Percentiles rank a stretch among this genome's conserved stretches.
phyloP scores from a whole-genome alignment of 1,139 yeast species.

The Yamadazyma spencermartinsiae region DNA sequence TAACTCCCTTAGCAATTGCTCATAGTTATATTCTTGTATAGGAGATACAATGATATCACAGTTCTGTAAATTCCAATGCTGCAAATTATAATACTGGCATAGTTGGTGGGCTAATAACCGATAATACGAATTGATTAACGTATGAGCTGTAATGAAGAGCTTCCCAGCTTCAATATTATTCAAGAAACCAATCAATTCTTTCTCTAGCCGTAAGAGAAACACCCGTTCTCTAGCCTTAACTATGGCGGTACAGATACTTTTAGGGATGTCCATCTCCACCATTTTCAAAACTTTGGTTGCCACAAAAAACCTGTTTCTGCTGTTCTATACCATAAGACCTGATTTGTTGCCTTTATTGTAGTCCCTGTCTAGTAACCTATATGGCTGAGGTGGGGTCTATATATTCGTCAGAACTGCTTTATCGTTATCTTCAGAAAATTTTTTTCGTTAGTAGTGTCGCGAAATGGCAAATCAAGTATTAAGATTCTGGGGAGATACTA shows the following conservation, averaged over 20 bases:
- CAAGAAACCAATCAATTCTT: conserved; percentile 42
- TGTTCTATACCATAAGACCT: background rate
- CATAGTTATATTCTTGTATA: conserved; percentile 20
- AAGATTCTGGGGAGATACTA: too few relatives aligned
- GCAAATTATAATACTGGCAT: conserved; percentile 62
- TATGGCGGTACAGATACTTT: conserved; percentile 35
- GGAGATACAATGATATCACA: conserved; percentile 31
- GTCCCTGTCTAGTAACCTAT: too few relatives aligned
- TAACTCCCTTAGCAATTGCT: conserved; percentile 1
- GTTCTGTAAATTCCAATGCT: conserved; percentile 28
- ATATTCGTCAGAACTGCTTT: too few relatives aligned
- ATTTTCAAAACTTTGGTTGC: background rate
- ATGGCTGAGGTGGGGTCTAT: too few relatives aligned
- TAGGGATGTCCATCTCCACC: conserved; percentile 20
- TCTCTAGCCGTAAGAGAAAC: conserved; percentile 56
- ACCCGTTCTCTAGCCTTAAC: conserved; percentile 5
- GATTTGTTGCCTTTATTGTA: background rate
- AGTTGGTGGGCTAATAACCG: conserved; percentile 66
- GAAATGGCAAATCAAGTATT: too few relatives aligned
- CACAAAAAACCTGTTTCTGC: background rate
- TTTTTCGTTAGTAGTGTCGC: too few relatives aligned
- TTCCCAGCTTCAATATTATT: conserved; percentile 13
- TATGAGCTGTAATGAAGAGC: conserved; percentile 22
- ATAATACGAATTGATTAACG: conserved; percentile 65
- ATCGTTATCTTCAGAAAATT: too few relatives aligned